Percentiles rank a stretch among this genome's conserved stretches.
phyloP scores from a whole-genome alignment of 1,284 basidiomycete genomes.

The Ganoderma boninense region DNA sequence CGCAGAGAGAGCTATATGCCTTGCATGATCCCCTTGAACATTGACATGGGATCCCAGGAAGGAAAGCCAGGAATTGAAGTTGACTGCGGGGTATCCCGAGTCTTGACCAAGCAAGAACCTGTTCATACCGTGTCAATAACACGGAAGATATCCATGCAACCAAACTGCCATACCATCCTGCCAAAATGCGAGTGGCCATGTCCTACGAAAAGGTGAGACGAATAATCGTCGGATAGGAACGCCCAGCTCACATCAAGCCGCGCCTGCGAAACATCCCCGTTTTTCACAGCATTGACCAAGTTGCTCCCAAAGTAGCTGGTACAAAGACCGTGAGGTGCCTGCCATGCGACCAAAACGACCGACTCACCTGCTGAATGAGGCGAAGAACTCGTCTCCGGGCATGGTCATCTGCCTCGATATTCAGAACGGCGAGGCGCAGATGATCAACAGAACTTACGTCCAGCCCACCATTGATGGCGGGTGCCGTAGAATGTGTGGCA shows the following conservation, averaged over 20 bases:
- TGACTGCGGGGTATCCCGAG: constrained; percentile 58
- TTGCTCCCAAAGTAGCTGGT: constrained; percentile 33
- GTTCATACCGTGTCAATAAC: not conserved
- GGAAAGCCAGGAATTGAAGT: constrained; percentile 46
- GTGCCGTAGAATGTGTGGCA: constrained; percentile 46
- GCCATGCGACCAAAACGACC: not conserved
- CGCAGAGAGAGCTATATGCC: constrained; percentile 41
- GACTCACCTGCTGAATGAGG: constrained; percentile 28
- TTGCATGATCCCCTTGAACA: constrained; percentile 71
- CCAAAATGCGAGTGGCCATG: constrained; percentile 69
- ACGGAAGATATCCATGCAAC: constrained; percentile 39
- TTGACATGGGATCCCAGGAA: constrained; percentile 57
- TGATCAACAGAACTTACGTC: constrained; percentile 51
- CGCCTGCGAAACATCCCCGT: constrained; percentile 26
- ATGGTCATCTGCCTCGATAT: constrained; percentile 57
- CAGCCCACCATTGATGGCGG: constrained; percentile 64
- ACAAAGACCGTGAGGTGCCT: not conserved
- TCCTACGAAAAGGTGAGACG: constrained; percentile 46
- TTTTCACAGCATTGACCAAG: constrained; percentile 31
- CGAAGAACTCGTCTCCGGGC: constrained; percentile 58
- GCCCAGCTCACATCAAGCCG: constrained; percentile 29
- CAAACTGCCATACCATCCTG: constrained; percentile 51
- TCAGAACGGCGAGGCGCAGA: not conserved
- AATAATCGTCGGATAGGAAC: too few relatives aligned
- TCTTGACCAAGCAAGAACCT: constrained; percentile 71